A percentile compares a stretch with the other conserved stretches of the same genome.
phyloP scores from a whole-genome alignment of 2,329 filamentous ascomycete genomes.

The Fusarium caatingaense region DNA sequence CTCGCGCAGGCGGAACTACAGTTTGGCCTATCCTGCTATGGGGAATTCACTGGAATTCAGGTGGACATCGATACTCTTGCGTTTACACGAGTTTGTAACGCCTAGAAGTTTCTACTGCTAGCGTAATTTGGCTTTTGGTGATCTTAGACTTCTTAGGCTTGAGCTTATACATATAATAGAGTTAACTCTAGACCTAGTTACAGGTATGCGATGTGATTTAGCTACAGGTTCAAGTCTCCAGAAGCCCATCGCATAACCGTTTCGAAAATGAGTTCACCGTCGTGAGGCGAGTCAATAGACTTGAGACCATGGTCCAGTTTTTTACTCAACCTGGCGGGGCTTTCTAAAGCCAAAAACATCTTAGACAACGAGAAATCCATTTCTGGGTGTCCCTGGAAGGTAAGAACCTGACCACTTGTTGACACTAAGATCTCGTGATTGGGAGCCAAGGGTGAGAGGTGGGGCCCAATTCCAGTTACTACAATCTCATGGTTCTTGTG shows the following conservation, averaged over 20 bases:
- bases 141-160: too few relatives aligned
- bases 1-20: too few relatives aligned
- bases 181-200: too few relatives aligned
- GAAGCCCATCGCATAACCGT: background rate
- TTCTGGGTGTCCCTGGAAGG: background rate
- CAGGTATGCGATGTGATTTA: too few relatives aligned
- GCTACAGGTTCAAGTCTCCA: background rate
- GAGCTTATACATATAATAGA: too few relatives aligned
- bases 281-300: background rate
- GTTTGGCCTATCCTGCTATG: too few relatives aligned
- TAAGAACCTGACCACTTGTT: background rate
- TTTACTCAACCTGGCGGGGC: background rate
- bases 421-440: background rate
- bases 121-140: too few relatives aligned
- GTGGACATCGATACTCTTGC: too few relatives aligned
- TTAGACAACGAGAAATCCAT: background rate
- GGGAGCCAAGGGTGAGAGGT: background rate
- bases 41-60: too few relatives aligned
- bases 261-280: background rate
- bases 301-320: background rate
- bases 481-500: constrained; percentile 6
- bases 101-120: too few relatives aligned
- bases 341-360: background rate
- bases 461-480: background rate
- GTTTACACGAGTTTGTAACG: too few relatives aligned